phyloP scores from a whole-genome alignment of 176 grass and related monocot genomes.

The Juncus effusus region DNA sequence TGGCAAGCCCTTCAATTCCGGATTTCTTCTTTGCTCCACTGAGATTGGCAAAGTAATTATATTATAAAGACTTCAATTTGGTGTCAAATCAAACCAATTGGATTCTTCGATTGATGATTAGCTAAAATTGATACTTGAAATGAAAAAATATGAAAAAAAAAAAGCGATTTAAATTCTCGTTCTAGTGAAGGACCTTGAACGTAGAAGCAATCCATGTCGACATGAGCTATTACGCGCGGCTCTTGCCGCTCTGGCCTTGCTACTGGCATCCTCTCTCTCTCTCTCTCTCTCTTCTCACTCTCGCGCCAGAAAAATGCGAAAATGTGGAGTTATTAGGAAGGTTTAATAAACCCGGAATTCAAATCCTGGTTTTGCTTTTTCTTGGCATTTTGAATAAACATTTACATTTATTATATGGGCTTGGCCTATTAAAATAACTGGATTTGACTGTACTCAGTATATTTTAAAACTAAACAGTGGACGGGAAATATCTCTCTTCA shows the following conservation, averaged over 20 bases:
- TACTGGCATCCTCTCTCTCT: slow-evolving; percentile 51
- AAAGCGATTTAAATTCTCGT: background rate
- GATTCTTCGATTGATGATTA: too few relatives aligned
- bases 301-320: background rate
- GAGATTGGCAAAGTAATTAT: background rate
- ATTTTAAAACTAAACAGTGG: too few relatives aligned
- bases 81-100: background rate
- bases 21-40: slow-evolving; percentile 87
- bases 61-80: slow-evolving; percentile 1
- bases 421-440: too few relatives aligned
- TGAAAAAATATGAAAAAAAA: slow-evolving; percentile 13
- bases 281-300: background rate
- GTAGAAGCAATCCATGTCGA: slow-evolving; percentile 98
- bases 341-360: too few relatives aligned
- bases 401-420: too few relatives aligned
- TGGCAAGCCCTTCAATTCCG: slow-evolving; percentile 61
- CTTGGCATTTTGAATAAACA: too few relatives aligned
- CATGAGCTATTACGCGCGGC: slow-evolving; percentile 79
- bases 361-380: too few relatives aligned
- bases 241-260: slow-evolving; percentile 68
- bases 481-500: too few relatives aligned
- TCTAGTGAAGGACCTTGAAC: slow-evolving; percentile 55
- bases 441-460: too few relatives aligned
- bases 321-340: background rate
- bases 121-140: background rate